Percentiles rank a stretch among this genome's conserved stretches.
These are phyloP conservation scores for Linnemannia zychae DNA, from an alignment of 192 early-diverging fungal genomes.

Conservation along the genomic window DNA sequence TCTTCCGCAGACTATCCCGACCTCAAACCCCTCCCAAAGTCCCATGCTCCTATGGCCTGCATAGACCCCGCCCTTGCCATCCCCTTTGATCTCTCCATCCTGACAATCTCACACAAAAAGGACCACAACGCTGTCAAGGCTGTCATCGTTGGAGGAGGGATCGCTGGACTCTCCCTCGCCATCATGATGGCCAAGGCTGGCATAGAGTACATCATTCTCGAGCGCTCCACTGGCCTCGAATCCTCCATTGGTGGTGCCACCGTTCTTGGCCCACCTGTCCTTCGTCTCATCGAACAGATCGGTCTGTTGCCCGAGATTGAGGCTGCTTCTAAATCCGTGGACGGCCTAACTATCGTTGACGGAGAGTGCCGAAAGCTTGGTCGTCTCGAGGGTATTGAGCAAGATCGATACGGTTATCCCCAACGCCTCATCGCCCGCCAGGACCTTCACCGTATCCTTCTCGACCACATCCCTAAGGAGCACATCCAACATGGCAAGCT, in stretches of 20 bases:
- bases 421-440: slow-evolving; percentile 11
- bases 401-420: slow-evolving; percentile 32
- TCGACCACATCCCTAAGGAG: slow-evolving; percentile 10
- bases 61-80: slow-evolving; percentile 25
- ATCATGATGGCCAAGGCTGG: slow-evolving; percentile 51
- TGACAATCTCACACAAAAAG: slow-evolving; percentile 38
- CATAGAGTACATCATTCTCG: slow-evolving; percentile 53
- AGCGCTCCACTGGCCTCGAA: slow-evolving; percentile 30
- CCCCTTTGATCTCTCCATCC: slow-evolving; percentile 53
- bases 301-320: slow-evolving; percentile 35
- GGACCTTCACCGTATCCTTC: slow-evolving; percentile 15
- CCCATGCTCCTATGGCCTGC: slow-evolving; percentile 28
- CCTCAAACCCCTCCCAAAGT: slow-evolving; percentile 36
- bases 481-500: slow-evolving; percentile 32
- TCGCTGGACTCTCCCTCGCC: slow-evolving; percentile 45
- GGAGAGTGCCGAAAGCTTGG: slow-evolving; percentile 15
- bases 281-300: slow-evolving; percentile 48
- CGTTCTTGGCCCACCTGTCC: slow-evolving; percentile 36
- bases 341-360: slow-evolving; percentile 26
- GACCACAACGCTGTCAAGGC: slow-evolving; percentile 42
- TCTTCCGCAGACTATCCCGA: background rate
- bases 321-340: slow-evolving; percentile 18
- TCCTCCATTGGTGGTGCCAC: slow-evolving; percentile 18
- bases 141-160: slow-evolving; percentile 52
- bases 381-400: slow-evolving; percentile 23